Base-by-base conservation (phyloP, 257 asterid species). In the Plantago major region DNA sequence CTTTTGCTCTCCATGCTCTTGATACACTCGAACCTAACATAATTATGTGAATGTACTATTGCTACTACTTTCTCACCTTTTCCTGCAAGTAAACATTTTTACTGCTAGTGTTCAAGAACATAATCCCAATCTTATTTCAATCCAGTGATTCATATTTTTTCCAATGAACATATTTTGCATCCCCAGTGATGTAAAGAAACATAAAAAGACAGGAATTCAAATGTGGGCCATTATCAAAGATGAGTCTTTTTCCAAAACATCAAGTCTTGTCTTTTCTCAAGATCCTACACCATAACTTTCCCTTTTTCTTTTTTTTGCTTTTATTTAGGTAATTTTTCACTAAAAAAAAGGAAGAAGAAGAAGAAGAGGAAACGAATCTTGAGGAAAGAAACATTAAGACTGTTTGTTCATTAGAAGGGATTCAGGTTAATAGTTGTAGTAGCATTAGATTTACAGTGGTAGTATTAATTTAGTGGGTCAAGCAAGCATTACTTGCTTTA, bases 161-260 rank as follows among this genome's bases (percentile, higher is more conserved):
- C 26, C 40, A 33, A 33, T 22, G 26, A 22, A 22, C 26, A 42
- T 58, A 64, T 43, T 60, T 33, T 59, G 42, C 62, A 71, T 62
- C 61, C 48, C 26, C 47, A 65, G 68, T 52, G 67, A 55, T 14
- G 22, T 14, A 57, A 1, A 17, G 7, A 46, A 67, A 55, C 71
- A 67, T 79, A 61, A 53, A 66, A 65, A 79, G 88, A 79, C 95
- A 86, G 79, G 73, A 81, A 75, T 81, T 83, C 84, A 68, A 76
- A 66, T 50, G 91, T 74, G 88, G 95, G 88, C 49, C 80, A 90
- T 69, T 60, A 43, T 69, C 68, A 77, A 71, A 58, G 78, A 72
- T 43, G 71, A 64, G 83, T 72, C 84, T 80, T 74, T 82, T 67
- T 81, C 74, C 60, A 64, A 33, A 67, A 70, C 79, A 77, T 74